Evolutionary conservation across 805 yeast species (phyloP), one percentile per base, ranked within the genome.

Genomic region (Kodamaea fukazawae): DNA sequence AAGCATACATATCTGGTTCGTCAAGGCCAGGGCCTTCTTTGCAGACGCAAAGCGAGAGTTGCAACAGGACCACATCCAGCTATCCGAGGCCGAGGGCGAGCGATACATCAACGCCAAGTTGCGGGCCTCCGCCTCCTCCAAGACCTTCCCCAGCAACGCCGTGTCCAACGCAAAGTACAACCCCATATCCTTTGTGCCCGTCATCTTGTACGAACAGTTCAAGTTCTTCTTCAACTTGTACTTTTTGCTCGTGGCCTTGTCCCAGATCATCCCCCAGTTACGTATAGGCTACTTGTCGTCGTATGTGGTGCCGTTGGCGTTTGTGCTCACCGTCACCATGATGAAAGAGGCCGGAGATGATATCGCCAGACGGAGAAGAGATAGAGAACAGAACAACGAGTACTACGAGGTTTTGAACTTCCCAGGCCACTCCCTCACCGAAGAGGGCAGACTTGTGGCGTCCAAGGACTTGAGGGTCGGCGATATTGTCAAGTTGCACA

Each of bases 341-440:
- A 68, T 83, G 50, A 93, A 93, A 60, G 99, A 93, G 59, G 98
- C 97, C 0, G 72, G 86, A 50, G 99, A 93, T 63, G 99, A 93
- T 62, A 75, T 91, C 7, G 85, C 83, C 43, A 79, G 99, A 57
- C 75, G 98, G 37, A 75, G 93, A 46, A 76, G 99, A 47, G 99
- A 93, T 60, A 70, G 70, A 32, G 98, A 90, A 51, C 88, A 95
- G 35, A 93, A 93, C 55, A 78, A 77, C 53, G 97, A 93, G 61
- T 60, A 71, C 4, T 93, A 82, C 57, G 90, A 86, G 50, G 87
- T 88, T 2, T 52, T 86, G 28, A 67, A 60, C 46, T 44, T 68
- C 12, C 33, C 45, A 5, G 33, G 38, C 7, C 13, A 28, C 4
- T 45, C 56, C 1, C 41, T 63, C 26, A 46, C 58, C 4, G 44